Conservation (phyloP, 1,284 basidiomycete species). For the Rhodotorula sp. region DNA sequence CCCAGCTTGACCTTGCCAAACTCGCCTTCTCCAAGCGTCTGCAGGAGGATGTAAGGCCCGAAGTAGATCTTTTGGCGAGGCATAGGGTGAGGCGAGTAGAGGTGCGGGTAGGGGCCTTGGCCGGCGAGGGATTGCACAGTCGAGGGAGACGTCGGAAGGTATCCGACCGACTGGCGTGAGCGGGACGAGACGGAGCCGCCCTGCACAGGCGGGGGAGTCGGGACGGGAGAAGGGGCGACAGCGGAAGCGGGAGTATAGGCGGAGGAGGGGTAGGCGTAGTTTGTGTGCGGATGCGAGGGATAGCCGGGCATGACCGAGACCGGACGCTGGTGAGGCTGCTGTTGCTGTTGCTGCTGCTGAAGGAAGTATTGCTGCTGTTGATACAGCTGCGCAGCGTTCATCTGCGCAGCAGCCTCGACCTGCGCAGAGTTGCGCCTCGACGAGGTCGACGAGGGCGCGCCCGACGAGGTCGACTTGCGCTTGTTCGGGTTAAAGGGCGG, state of each 20-base stretch:
- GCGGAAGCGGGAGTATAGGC: background rate
- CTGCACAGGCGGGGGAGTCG: background rate
- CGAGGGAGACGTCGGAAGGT: slow-evolving; percentile 22
- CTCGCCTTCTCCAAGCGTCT: slow-evolving; percentile 98
- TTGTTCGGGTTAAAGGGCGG: slow-evolving; percentile 42
- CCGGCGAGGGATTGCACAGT: background rate
- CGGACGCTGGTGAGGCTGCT: slow-evolving; percentile 7
- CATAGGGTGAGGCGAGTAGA: slow-evolving; percentile 40
- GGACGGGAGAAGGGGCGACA: background rate
- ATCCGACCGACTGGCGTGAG: slow-evolving; percentile 36
- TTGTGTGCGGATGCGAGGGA: background rate
- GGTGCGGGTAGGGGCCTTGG: slow-evolving; percentile 39
- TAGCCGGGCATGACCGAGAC: slow-evolving; percentile 9
- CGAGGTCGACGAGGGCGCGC: background rate
- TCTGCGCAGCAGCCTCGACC: slow-evolving; percentile 2
- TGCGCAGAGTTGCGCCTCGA: background rate
- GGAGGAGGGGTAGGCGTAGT: background rate
- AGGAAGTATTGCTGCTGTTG: slow-evolving; percentile 7
- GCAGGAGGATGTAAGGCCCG: slow-evolving; percentile 88
- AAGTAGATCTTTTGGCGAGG: slow-evolving; percentile 62
- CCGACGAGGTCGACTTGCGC: slow-evolving; percentile 9
- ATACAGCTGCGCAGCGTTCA: background rate
- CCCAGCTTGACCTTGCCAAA: slow-evolving; percentile 99
- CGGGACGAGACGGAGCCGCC: slow-evolving; percentile 27
- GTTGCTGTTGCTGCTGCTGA: background rate